A percentile compares a stretch with the other conserved stretches of the same genome.
phyloP scores from a whole-genome alignment of 129 eudicot species.

The Artemisia annua region DNA sequence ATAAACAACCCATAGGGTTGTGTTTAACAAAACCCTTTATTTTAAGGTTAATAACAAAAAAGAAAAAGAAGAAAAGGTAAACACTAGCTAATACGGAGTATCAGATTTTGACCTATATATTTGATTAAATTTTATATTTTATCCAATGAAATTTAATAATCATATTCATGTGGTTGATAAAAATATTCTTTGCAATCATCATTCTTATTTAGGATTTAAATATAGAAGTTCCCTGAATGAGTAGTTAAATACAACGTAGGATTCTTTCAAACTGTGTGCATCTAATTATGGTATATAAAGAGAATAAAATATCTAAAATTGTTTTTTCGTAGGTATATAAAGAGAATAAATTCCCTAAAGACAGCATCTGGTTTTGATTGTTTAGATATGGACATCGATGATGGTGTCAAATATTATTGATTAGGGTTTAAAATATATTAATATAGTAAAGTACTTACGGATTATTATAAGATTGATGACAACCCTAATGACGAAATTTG shows the following conservation, averaged over 20 bases:
- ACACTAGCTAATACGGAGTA: not conserved
- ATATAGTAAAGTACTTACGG: not conserved
- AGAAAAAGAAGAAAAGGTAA: not conserved
- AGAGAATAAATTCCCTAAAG: conserved; percentile 34
- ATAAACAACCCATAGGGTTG: too few species aligned
- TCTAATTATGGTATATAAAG: conserved; percentile 3
- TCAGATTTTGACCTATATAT: not conserved
- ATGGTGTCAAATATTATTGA: conserved; percentile 15
- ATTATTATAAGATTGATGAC: conserved; percentile 18
- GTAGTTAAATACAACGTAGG: conserved; percentile 7
- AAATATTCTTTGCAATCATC: conserved; percentile 14
- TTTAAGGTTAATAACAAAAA: not conserved
- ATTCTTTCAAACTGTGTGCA: conserved; percentile 29
- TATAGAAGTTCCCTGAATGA: conserved; percentile 25
- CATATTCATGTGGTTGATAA: conserved; percentile 1
- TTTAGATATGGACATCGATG: conserved; percentile 13
- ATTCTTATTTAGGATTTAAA: conserved; percentile 13
- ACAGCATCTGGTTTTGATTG: conserved; percentile 28
- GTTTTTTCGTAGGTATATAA: conserved; percentile 34
- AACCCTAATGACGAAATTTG: conserved; percentile 25
- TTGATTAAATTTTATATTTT: not conserved
- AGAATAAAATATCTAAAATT: conserved; percentile 8
- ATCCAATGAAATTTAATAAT: conserved; percentile 4
- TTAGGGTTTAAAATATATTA: conserved; percentile 17
- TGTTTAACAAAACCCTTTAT: too few species aligned